Conservation (phyloP, 441 rosid species). For the Syzygium malaccense region DNA sequence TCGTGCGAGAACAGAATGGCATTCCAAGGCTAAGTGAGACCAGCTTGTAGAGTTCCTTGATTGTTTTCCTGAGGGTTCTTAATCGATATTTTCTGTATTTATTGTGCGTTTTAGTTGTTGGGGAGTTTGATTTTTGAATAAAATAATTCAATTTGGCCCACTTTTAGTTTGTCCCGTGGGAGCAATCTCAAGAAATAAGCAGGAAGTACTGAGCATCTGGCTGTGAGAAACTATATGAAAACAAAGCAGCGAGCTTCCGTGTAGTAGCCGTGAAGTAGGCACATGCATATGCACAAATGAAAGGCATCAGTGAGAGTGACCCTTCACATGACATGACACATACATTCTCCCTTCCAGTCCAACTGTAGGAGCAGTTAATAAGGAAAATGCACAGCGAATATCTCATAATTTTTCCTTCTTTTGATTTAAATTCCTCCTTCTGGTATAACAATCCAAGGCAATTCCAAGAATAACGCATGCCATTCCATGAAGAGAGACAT, state of each 20-base stretch:
- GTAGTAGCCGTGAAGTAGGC: not conserved
- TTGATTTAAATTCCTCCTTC: not conserved
- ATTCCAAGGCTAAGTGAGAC: constrained; percentile 14
- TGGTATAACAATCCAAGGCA: not conserved
- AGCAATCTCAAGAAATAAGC: not conserved
- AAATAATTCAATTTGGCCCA: not conserved
- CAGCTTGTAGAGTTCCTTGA: not conserved
- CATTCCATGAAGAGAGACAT: not conserved
- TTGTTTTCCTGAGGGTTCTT: not conserved
- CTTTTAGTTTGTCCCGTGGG: not conserved
- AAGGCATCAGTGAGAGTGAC: not conserved
- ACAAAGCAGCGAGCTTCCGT: not conserved
- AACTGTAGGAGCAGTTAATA: fast-evolving
- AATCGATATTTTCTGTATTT: not conserved
- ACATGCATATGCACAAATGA: not conserved
- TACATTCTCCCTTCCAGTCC: not conserved
- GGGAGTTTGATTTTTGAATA: not conserved
- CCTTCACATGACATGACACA: not conserved
- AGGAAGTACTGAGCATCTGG: not conserved
- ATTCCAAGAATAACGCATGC: not conserved
- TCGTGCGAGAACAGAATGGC: constrained; percentile 44
- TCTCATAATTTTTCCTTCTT: not conserved
- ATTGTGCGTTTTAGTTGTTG: not conserved
- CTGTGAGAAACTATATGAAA: not conserved
- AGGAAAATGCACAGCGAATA: not conserved